These are phyloP conservation scores for Synchytrium microbalum DNA, from an alignment of 371 early-diverging fungal species.

Conservation along the genomic window DNA sequence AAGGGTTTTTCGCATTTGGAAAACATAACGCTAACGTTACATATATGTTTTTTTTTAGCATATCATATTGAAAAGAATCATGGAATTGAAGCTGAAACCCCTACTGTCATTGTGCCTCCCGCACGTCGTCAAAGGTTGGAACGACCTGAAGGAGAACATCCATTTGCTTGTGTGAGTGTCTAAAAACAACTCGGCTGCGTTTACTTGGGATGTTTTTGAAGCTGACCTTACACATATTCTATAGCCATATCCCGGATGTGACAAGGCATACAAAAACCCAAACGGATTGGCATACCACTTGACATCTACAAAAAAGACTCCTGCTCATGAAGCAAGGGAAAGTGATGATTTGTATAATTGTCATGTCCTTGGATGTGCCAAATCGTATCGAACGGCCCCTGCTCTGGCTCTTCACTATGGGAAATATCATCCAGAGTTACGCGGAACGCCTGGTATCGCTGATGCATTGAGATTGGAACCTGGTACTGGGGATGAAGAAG, in stretches of 20 bases:
- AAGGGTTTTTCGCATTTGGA: too few species aligned
- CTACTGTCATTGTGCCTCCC: neutral
- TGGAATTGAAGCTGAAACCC: neutral
- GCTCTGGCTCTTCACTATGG: neutral
- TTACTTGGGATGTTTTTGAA: neutral
- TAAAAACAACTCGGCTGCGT: neutral
- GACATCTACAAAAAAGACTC: neutral
- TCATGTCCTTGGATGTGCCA: neutral
- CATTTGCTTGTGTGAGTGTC: neutral
- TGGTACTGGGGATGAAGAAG: too few species aligned
- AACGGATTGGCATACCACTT: conserved; percentile 14
- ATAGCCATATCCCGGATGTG: conserved; percentile 9
- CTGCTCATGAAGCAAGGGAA: neutral
- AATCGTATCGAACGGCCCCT: neutral
- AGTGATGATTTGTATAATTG: neutral
- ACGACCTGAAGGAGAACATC: neutral
- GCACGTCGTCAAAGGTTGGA: neutral
- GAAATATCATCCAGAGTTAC: neutral
- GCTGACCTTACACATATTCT: neutral
- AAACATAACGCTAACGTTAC: neutral
- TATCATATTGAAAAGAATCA: neutral
- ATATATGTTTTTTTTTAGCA: neutral
- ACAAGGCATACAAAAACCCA: conserved; percentile 22
- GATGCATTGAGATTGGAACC: too few species aligned
- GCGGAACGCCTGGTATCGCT: too few species aligned